Conservation (phyloP, 2,329 filamentous ascomycete genomes). For the Phyllosticta paracitricarpa region DNA sequence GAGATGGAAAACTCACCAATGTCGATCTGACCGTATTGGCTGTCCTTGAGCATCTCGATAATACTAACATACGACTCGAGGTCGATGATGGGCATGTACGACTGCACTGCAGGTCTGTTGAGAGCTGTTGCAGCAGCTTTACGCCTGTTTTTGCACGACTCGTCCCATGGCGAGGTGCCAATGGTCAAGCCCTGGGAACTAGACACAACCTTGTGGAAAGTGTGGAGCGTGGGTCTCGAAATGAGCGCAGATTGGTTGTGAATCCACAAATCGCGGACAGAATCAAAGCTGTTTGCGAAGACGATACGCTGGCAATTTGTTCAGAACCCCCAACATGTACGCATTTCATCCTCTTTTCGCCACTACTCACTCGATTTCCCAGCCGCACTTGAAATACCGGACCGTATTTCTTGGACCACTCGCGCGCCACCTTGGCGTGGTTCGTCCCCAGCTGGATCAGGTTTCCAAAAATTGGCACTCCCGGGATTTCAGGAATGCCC, state of each 20-base stretch:
- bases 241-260: conserved; percentile 69
- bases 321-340: background rate
- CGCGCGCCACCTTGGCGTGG: conserved; percentile 36
- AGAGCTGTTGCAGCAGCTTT: conserved; percentile 72
- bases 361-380: conserved; percentile 49
- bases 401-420: conserved; percentile 39
- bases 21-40: conserved; percentile 50
- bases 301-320: conserved; percentile 49
- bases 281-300: conserved; percentile 69
- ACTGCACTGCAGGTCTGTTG: conserved; percentile 64
- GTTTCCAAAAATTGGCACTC: conserved; percentile 38
- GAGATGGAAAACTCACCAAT: conserved; percentile 31
- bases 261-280: conserved; percentile 66
- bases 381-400: conserved; percentile 44
- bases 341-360: background rate
- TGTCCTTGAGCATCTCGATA: conserved; percentile 59
- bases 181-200: conserved; percentile 72
- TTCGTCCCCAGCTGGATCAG: conserved; percentile 36
- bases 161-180: conserved; percentile 75
- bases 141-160: conserved; percentile 64
- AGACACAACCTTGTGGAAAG: conserved; percentile 71
- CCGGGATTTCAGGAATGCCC: conserved; percentile 37
- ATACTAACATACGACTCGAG: conserved; percentile 64
- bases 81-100: conserved; percentile 75
- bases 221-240: conserved; percentile 68